A percentile compares a stretch with the other conserved stretches of the same genome.
Conservation (phyloP, 2,329 filamentous ascomycete species). For the Hansfordia pulvinata region DNA sequence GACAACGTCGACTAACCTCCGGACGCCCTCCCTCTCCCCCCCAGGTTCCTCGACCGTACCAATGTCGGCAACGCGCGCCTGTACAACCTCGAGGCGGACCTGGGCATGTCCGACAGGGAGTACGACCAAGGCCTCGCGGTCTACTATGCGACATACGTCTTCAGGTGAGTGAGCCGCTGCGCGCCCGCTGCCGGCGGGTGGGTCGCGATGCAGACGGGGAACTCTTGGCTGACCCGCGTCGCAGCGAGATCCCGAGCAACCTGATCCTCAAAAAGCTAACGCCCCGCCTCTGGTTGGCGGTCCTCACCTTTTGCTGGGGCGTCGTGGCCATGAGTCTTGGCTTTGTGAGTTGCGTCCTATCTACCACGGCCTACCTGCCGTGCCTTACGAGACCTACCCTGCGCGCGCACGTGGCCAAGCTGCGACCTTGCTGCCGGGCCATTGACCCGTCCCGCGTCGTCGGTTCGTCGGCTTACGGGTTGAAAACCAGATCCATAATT, state of each 20-base stretch:
- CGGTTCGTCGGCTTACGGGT: no score
- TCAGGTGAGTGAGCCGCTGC: constrained; percentile 24
- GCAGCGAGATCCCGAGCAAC: constrained; percentile 49
- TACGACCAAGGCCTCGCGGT: constrained; percentile 52
- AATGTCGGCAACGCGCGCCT: constrained; percentile 62
- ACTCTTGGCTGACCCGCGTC: background rate
- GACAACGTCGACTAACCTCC: background rate
- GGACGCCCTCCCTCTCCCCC: no score
- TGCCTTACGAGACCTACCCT: no score
- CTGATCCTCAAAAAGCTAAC: constrained; percentile 48
- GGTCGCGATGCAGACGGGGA: background rate
- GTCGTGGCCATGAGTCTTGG: constrained; percentile 42
- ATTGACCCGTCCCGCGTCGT: no score
- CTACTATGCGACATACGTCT: constrained; percentile 52
- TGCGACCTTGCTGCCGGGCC: no score
- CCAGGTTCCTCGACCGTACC: constrained; percentile 53
- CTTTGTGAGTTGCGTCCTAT: no score
- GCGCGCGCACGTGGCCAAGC: no score
- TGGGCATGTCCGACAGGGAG: constrained; percentile 44
- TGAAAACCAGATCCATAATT: no score
- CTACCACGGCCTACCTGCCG: no score
- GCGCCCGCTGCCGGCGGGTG: no score
- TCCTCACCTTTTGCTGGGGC: constrained; percentile 43
- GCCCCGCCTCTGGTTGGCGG: constrained; percentile 45
- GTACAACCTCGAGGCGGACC: constrained; percentile 43